Evolutionary conservation across 345 rosid species (phyloP), one percentile per base, ranked within the genome.

Genomic region (Litchi chinensis): DNA sequence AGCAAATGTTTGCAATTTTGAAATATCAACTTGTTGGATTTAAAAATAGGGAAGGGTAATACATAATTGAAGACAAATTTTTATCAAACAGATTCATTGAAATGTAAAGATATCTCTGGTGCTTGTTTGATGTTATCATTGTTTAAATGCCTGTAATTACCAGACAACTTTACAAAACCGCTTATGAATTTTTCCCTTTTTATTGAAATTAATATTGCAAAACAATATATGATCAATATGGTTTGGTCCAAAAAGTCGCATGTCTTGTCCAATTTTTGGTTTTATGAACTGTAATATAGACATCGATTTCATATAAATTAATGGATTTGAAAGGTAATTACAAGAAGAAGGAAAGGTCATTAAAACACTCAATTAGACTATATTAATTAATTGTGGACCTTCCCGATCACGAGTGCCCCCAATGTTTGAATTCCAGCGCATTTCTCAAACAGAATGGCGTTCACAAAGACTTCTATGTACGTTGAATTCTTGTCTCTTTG

Each of bases 371-470:
- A 66, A 77, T 70, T 77, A 74, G 65, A 79, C 64, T 32, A 32
- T 24, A 16, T 54, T 60, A 60, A 21, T 19, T 60, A 60, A 21
- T n/a, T 16, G 84, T 44, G 82, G 70, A 64, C 73, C 79, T 71
- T 39, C 48, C 57, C 3, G 15, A 75, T 1, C 0, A 68, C 80
- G 84, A 80, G 86, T 80, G 83, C 46, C 63, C 85, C 85, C 48
- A 50, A 85, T 78, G 86, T 82, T 82, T 71, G 41, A 80, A 72
- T 41, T 80, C 86, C 88, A 85, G 81, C 84, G 63, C 86, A 83
- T 74, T 78, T 76, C 76, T 69, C 18, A 65, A 48, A 48, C 40
- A 28, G 46, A 65, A 48, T 68, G 24, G 75, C 68, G 15, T 82
- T 66, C 13, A 6, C 56, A 41, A 68, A n/a, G 59, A 54, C 59